Evolutionary conservation across 1,284 basidiomycete genomes (phyloP), one percentile per base, ranked within the genome.

Genomic region (Trichosporon sp.): DNA sequence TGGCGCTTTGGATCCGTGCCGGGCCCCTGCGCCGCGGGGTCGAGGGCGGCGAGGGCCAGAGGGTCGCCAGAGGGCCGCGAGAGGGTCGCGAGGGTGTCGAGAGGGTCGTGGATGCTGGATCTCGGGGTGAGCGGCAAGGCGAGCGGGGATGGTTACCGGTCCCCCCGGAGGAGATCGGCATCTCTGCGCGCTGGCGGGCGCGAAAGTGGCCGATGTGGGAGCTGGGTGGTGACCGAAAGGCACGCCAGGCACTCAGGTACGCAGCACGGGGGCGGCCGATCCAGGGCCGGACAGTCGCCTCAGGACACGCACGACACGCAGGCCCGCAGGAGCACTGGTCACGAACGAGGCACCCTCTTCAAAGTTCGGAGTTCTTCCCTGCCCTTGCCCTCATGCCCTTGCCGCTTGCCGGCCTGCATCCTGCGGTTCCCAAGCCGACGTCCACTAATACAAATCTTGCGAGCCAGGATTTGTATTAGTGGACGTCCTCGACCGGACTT

Each of bases 261-360:
- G 47, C 23, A 51, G 47, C 56, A 60, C 56, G 56, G 27, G 56
- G 56, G 27, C 56, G 56, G 56, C 56, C 56, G 56, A 60, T 60
- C 56, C 56, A 60, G 56, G 56, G 56, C 31, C 4, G 15, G 56
- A n/a, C 29, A 31, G 56, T 21, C 44, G 44, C 44, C 44, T 21
- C 8, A 51, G 53, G 53, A 15, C 27, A 27, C 23, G 6, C 47
- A 23, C 5, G 23, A 5, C 21, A 15, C 21, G 47, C 21, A 51
- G 6, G 34, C 34, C 5, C 5, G 34, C 34, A 25, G 38, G 13
- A 8, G 1, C 47, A 25, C 21, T 23, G 47, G 47, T 51, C 47
- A 51, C 47, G 15, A 60, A 31, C 27, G 56, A 60, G 56, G 56
- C 56, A 60, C 56, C 56, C 27, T 13, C 15, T n/a, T 51, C 47